Evolutionary conservation across 495 filamentous ascomycete genomes (phyloP), one percentile per base, ranked within the genome.

Genomic region (Bryoglossum gracile): DNA sequence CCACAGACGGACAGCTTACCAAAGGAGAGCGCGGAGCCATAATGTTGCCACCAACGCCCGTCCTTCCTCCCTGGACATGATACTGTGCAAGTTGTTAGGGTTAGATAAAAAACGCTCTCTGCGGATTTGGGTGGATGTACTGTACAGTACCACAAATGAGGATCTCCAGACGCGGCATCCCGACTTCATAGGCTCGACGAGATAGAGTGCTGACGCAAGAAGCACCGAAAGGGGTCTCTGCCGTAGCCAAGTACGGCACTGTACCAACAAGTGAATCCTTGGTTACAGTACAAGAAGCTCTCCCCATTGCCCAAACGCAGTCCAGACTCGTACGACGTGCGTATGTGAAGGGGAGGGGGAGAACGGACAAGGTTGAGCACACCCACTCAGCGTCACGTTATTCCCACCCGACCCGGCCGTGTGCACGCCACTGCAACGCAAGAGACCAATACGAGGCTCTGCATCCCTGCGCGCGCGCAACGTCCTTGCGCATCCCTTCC

Each of bases 371-470:
- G 43, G 41, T 32, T 45, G 4, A 38, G 6, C 14, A 51, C 47
- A 55, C 56, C 56, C 25, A 18, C 41, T 59, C 48, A 36, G 19
- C 37, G 36, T 59, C 56, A 59, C 56, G 56, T 55, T 59, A 52
- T 41, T 32, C 4, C 17, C 18, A 26, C n/a, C 42, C 38, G 36
- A 21, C 40, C 56, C 46, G 46, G 40, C 1, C 19, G 9, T 46
- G 25, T 14, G 13, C 6, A 42, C 0, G 47, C 47, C 47, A 42
- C 26, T 25, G 17, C 36, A 38, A n/a, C 5, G 23, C n/a, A 14
- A 18, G 30, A n/a, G 18, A 46, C 56, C 53, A 59, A 59, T 59
- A 11, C 53, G 18, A 28, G 22, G 21, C 25, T 21, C 19, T 26
- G 50, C 28, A 57, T 50, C 54, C 54, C 45, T 57, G 54, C 42